phyloP scores from a whole-genome alignment of 352 stramenopile species.

The Salisapilia sapeloensis region DNA sequence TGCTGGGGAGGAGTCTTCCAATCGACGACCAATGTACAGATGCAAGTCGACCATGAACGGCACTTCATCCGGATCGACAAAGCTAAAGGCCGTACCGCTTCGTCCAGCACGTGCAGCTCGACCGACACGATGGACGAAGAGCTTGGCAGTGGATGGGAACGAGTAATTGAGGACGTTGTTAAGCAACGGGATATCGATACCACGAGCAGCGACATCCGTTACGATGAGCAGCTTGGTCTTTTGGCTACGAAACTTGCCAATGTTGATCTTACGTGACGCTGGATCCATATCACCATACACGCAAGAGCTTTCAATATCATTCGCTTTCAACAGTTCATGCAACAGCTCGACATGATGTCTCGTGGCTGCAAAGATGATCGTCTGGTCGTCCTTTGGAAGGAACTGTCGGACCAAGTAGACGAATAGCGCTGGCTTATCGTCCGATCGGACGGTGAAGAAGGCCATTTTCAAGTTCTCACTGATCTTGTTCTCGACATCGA shows the following conservation, averaged over 20 bases:
- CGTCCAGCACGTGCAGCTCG: constrained; percentile 91
- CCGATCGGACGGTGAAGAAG: constrained; percentile 93
- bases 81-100: constrained; percentile 89
- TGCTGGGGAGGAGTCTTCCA: constrained; percentile 52
- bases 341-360: constrained; percentile 98
- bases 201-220: constrained; percentile 88
- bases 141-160: constrained; percentile 87
- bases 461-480: constrained; percentile 94
- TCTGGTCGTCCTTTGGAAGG: constrained; percentile 83
- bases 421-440: constrained; percentile 92
- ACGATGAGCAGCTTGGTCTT: constrained; percentile 87
- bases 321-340: constrained; percentile 80
- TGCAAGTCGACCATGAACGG: constrained; percentile 98
- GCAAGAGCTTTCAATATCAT: constrained; percentile 72
- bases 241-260: constrained; percentile 82
- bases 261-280: constrained; percentile 79
- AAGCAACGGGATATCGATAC: constrained; percentile 92
- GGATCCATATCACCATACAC: constrained; percentile 93
- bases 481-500: constrained; percentile 97
- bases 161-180: constrained; percentile 95
- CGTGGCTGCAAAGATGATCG: constrained; percentile 97
- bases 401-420: constrained; percentile 94
- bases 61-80: constrained; percentile 96
- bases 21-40: constrained; percentile 86
- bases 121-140: constrained; percentile 93